Base-by-base conservation (phyloP, 2,329 filamentous ascomycete genomes). In the Clonostachys sp. region DNA sequence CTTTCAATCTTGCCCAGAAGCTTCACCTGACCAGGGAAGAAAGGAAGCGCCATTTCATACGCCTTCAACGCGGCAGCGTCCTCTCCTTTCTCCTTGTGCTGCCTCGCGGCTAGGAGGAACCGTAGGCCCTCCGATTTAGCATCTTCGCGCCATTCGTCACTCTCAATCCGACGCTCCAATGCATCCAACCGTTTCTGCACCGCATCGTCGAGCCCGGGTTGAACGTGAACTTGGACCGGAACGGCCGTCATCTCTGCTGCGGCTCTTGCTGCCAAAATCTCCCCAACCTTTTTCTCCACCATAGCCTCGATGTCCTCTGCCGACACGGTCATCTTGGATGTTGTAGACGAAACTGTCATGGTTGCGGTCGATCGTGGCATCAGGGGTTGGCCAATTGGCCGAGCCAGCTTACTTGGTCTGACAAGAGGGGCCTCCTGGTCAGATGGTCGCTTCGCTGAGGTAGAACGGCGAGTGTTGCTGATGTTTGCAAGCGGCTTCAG, bases 261-360 rank as follows among this genome's bases (percentile, higher is more conserved):
- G 34, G 57, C 55, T 46, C 86, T 81, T n/a, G 86, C 84, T 0
- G 91, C 90, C 2, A 97, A 74, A 35, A 94, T 91, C 68, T 96
- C 91, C 50, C 87, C 86, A 1, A 97, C 89, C 59, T 95, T 95
- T 57, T 87, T 89, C 65, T 96, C 89, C 2, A 97, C 90, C 70
- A 96, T 84, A 38, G 91, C 89, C 63, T 96, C 91, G 50, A 97
- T 95, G 45, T 84, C 85, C 12, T 83, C 86, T 16, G 84, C 80
- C 0, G 84, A 86, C 9, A 89, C 75, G 64, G 72, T 77, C 54
- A 54, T 67, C 52, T 51, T 58, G 52, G 46, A 54, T 33, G 52
- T 50, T 34, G 47, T 48, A 18, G 36, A 39, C 14, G 14, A n/a
- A 18, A 12, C 14, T 8, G 36, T 12, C 14, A 18, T 8, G 7